phyloP scores from a whole-genome alignment of 352 stramenopile species.

The Phytophthora pinifolia region DNA sequence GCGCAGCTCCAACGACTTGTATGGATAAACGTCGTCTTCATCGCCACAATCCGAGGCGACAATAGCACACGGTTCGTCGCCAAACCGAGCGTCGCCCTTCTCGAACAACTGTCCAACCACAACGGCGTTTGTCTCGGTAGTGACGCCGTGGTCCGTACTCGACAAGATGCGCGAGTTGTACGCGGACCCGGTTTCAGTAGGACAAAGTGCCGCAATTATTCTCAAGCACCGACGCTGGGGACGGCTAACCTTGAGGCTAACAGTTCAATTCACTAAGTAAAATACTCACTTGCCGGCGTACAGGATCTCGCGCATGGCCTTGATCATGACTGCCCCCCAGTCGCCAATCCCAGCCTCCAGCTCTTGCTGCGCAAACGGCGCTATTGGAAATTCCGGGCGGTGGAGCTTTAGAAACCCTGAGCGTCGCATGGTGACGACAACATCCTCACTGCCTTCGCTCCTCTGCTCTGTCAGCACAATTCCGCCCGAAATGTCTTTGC shows the following conservation, averaged over 20 bases:
- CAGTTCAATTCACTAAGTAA: background rate
- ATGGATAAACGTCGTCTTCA: slow-evolving; percentile 36
- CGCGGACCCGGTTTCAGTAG: slow-evolving; percentile 4
- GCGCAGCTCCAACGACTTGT: slow-evolving; percentile 18
- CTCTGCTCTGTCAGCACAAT: slow-evolving; percentile 24
- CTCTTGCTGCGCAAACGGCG: slow-evolving; percentile 10
- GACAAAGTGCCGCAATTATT: no score
- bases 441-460: background rate
- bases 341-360: slow-evolving; percentile 17
- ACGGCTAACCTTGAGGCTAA: no score
- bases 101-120: slow-evolving; percentile 26
- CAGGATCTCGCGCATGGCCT: slow-evolving; percentile 4
- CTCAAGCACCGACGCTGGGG: no score
- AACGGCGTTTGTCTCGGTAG: slow-evolving; percentile 29
- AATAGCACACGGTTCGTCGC: slow-evolving; percentile 24
- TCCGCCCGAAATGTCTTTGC: slow-evolving; percentile 35
- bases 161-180: slow-evolving; percentile 35
- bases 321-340: slow-evolving; percentile 13
- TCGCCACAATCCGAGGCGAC: slow-evolving; percentile 35
- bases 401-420: slow-evolving; percentile 22
- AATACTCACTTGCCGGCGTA: slow-evolving; percentile 6
- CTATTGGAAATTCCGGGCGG: slow-evolving; percentile 18
- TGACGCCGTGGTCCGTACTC: slow-evolving; percentile 14
- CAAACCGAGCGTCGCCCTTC: slow-evolving; percentile 4
- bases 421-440: slow-evolving; percentile 22